Evolutionary conservation across 176 grass and related monocot species (phyloP), one percentile per base, ranked within the genome.

Genomic region (Aegilops speltoides): DNA sequence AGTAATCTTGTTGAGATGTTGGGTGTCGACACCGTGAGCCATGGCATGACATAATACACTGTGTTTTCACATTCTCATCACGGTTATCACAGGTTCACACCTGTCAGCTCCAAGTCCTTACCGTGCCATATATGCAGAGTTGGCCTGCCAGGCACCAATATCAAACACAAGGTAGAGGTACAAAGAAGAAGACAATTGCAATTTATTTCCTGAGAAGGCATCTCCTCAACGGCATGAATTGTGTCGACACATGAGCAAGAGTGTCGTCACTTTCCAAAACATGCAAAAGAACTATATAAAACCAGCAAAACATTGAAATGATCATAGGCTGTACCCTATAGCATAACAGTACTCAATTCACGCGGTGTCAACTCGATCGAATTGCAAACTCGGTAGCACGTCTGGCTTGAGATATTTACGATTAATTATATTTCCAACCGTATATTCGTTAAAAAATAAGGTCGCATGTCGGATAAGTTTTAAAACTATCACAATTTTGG

Each of bases 21-120:
- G 50, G 70, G 32, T 87, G 86, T 87, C 86, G 86, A 87, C 79
- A 87, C 69, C 57, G 4, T 64, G 20, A 28, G 68, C 7, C n/a
- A 66, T 2, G 33, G 33, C 78, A 71, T 19, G 68, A 81, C 85
- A 87, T 5, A 10, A 12, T 57, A 24, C 28, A 19, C 71, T 19
- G 3, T 14, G 46, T 13, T 24, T 61, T 71, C 45, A 10, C 32
- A 62, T 20, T 76, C 7, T 52, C 16, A 22, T 33, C 50, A 17
- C 11, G 50, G 8, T 25, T 79, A 60, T 86, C 20, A 9, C n/a
- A 48, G 22, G 20, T 15, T 75, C 23, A 12, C 38, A 29, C 24
- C 24, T 75, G 7, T 52, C 67, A 37, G 17, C 46, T 50, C 46
- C 46, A 50, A 50, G 4, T 5, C 36, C 69, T 71, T 25, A 9